phyloP scores from a whole-genome alignment of 805 yeast species.

The Lachancea quebecensis region DNA sequence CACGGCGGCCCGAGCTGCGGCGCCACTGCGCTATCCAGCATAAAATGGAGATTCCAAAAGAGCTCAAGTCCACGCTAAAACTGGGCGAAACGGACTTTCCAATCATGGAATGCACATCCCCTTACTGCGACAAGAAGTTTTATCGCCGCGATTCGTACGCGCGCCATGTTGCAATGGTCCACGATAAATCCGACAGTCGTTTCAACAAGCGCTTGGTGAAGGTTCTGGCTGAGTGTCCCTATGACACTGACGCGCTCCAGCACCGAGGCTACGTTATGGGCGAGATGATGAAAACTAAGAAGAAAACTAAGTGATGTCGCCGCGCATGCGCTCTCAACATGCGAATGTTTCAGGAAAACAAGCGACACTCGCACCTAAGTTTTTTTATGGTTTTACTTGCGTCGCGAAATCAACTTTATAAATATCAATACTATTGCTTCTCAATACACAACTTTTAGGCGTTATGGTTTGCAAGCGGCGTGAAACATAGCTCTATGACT shows the following conservation, averaged over 20 bases:
- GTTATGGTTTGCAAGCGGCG: no score
- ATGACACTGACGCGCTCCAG: background rate
- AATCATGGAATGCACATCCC: conserved; percentile 28
- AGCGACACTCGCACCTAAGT: no score
- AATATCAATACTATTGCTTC: no score
- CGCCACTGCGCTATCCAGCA: conserved; percentile 48
- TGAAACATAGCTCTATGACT: no score
- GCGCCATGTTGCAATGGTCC: conserved; percentile 48
- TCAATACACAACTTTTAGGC: no score
- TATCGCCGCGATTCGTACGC: conserved; percentile 47
- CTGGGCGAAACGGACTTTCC: conserved; percentile 26
- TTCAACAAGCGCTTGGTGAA: conserved; percentile 34
- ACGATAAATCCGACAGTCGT: conserved; percentile 35
- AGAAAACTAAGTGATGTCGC: background rate
- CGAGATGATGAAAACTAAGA: conserved; percentile 5
- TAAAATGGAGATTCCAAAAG: conserved; percentile 25
- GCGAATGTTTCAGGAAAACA: background rate
- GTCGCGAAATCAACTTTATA: no score
- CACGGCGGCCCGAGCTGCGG: conserved; percentile 42
- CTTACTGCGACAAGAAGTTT: conserved; percentile 41
- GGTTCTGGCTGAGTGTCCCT: conserved; percentile 23
- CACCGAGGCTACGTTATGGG: conserved; percentile 2
- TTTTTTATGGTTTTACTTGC: no score
- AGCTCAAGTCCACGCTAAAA: conserved; percentile 24
- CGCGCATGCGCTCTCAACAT: background rate